Evolutionary conservation across 2,329 filamentous ascomycete genomes (phyloP).

Genomic region (Neonectria hederae): DNA sequence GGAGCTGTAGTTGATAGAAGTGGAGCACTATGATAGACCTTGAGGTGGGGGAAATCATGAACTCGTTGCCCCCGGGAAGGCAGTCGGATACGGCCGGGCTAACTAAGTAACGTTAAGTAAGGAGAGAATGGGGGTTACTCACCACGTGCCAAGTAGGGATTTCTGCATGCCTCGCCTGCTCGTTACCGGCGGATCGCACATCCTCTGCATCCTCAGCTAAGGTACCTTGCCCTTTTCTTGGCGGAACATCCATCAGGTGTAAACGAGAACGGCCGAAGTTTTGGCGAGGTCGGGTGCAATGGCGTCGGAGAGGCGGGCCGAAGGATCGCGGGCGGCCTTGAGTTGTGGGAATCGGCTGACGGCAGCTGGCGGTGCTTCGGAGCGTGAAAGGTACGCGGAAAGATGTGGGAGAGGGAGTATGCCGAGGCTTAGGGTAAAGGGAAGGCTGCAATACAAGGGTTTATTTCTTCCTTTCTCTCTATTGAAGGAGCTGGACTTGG

Average conservation of each 20-base stretch:
- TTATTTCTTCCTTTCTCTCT: background rate
- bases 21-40: slow-evolving; percentile 3
- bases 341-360: slow-evolving; percentile 40
- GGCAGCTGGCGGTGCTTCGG: slow-evolving; percentile 23
- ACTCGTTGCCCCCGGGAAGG: background rate
- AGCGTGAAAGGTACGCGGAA: slow-evolving; percentile 18
- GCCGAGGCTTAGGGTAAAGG: background rate
- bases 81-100: background rate
- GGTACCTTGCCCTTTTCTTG: background rate
- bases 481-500: slow-evolving; percentile 1
- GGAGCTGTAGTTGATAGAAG: background rate
- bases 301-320: slow-evolving; percentile 50
- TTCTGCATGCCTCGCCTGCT: slow-evolving; percentile 5
- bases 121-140: background rate
- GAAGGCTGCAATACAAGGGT: background rate
- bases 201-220: background rate
- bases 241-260: background rate
- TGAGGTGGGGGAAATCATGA: background rate
- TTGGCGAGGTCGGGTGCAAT: slow-evolving; percentile 41
- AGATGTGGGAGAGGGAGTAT: slow-evolving; percentile 20
- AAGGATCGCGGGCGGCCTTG: slow-evolving; percentile 38
- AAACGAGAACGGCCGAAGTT: slow-evolving; percentile 34
- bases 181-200: background rate
- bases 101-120: too few relatives aligned
- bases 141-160: slow-evolving; percentile 3